These are phyloP conservation scores for Flaveria sonorensis DNA, from an alignment of 129 eudicot species.

Conservation along the genomic window DNA sequence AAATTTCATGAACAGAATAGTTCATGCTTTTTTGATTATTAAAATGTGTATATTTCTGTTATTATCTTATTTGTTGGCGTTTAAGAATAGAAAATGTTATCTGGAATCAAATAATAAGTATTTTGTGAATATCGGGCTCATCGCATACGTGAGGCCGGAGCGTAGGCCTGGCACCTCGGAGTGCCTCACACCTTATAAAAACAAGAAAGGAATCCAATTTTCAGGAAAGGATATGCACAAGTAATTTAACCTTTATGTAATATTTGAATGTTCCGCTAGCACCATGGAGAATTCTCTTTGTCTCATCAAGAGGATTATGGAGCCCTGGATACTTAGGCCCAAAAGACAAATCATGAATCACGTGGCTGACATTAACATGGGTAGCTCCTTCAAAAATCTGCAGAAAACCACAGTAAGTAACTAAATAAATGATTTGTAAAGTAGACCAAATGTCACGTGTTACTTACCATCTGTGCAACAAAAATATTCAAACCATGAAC, in stretches of 20 bases:
- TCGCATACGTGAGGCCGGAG: neutral
- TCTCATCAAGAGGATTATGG: slow-evolving; percentile 92
- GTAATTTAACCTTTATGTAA: slow-evolving; percentile 81
- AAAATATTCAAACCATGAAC: slow-evolving; percentile 94
- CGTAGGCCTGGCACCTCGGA: neutral
- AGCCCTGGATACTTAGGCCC: slow-evolving; percentile 97
- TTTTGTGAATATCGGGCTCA: neutral
- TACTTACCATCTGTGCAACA: slow-evolving; percentile 94
- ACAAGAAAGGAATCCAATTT: neutral
- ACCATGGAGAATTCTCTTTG: slow-evolving; percentile 61
- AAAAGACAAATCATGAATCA: slow-evolving; percentile 89
- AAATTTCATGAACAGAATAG: neutral
- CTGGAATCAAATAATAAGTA: neutral
- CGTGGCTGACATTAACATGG: slow-evolving; percentile 91
- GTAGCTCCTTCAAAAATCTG: slow-evolving; percentile 89
- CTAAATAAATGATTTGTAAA: neutral
- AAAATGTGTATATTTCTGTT: neutral
- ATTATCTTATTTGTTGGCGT: neutral
- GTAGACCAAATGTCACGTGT: slow-evolving; percentile 12
- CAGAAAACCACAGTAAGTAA: neutral
- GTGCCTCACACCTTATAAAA: neutral
- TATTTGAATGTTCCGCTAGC: slow-evolving; percentile 94
- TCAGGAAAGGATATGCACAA: neutral
- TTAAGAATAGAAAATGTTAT: neutral
- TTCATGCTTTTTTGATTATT: neutral